Evolutionary conservation across 495 filamentous ascomycete genomes (phyloP), one percentile per base, ranked within the genome.

Genomic region (Trichoderma erinaceum): DNA sequence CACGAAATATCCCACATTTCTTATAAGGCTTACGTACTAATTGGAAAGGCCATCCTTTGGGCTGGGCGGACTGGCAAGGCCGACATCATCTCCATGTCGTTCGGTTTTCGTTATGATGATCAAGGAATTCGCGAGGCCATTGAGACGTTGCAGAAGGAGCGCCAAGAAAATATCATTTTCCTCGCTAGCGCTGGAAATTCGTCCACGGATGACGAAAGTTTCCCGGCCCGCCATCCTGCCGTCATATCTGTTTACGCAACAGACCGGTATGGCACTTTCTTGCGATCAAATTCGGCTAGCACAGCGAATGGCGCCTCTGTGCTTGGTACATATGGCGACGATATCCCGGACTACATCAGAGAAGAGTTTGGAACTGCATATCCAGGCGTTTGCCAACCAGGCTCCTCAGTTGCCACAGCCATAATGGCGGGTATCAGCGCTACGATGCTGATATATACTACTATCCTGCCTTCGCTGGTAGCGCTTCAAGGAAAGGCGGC

Each of bases 21-120:
- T 29, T n/a, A 25, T 23, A 11, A 35, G 27, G 56, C 35, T 38
- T 38, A 38, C 35, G 7, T 35, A 16, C 1, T 15, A 46, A 4
- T 16, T 16, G 18, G 18, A 46, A 16, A 75, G 74, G 74, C 74
- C 11, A 75, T 76, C 23, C 46, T 65, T 13, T 67, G 71, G 44
- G 74, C 74, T 38, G 64, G 68, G 12, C 18, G 63, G 5, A 63
- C 67, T 18, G 69, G 73, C 73, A 64, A 68, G 16, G 74, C 73
- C 1, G 68, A 75, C 52, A 74, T 76, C n/a, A 75, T 75, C 27
- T 66, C 63, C 29, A 76, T 74, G 74, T 76, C 72, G 4, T 76
- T 75, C 66, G 72, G 70, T 10, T 70, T 73, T n/a, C 18, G 41
- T 8, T 18, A 48, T 35, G 25, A 66, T 1, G 38, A 72, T 27